Evolutionary conservation across 805 yeast species (phyloP), one percentile per base, ranked within the genome.

Genomic region (Pichia rugopelliculosa): DNA sequence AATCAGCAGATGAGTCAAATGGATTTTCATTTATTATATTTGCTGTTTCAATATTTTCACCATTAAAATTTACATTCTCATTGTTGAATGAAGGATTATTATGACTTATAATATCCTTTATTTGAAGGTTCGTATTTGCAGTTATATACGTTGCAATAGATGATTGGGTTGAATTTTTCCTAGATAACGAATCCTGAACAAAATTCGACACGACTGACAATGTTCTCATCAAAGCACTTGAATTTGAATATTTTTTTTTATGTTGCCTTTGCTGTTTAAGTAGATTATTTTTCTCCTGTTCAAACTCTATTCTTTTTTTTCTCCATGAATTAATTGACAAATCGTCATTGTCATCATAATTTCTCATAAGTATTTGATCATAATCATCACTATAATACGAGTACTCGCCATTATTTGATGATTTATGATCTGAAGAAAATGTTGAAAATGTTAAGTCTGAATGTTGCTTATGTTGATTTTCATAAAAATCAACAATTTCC

Each of bases 241-340:
- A 24, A 11, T 23, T 25, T 10, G 21, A 22, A 3, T 24, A 6
- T 6, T 15, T 6, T 25, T 25, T 11, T 13, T 36, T 23, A 23
- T 38, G 6, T n/a, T n/a, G 27, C 3, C 43, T 47, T 36, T 53
- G 53, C 21, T 48, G 56, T 30, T 30, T 27, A 3, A 3, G 7
- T 9, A n/a, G n/a, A 30, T 30, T 30, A 30, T n/a, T 15, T n/a
- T 30, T 30, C n/a, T 30, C 34, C 9, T n/a, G 15, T 46, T 56
- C 79, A 51, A 65, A 76, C 47, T 71, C 71, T 46, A 72, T 72
- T 51, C 80, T 60, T 56, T 77, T 77, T 25, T 70, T 65, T 39
- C 71, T 69, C 81, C 81, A 77, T 21, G 79, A 74, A 49, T 71
- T 72, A 22, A 77, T 71, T 5, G 80, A 75, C 10, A 72, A 61